Conservation (phyloP, 805 yeast species). For the Saccharomyces mikatae region DNA sequence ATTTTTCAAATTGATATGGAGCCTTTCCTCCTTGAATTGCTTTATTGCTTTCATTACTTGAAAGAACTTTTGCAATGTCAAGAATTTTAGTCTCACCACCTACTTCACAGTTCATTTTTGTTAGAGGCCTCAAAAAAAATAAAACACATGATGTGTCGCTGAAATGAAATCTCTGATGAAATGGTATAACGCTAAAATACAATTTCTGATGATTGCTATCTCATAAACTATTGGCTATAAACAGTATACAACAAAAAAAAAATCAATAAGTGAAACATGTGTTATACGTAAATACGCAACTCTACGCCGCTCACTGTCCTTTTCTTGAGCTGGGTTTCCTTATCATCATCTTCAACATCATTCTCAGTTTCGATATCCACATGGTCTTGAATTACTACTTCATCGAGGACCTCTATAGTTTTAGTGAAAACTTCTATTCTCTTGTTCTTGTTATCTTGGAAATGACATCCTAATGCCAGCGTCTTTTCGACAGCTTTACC, state of each 20-base stretch:
- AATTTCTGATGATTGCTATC: neutral
- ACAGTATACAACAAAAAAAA: neutral
- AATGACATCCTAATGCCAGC: constrained; percentile 53
- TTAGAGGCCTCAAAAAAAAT: neutral
- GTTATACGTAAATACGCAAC: constrained; percentile 30
- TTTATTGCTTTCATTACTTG: neutral
- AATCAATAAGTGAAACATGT: neutral
- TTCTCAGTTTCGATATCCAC: constrained; percentile 25
- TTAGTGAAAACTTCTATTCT: constrained; percentile 56
- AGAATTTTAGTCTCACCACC: neutral
- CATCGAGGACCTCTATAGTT: constrained; percentile 66
- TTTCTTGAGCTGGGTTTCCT: constrained; percentile 27
- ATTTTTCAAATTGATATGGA: neutral
- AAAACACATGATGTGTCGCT: neutral
- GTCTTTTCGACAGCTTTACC: constrained; percentile 64
- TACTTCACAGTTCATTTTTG: neutral
- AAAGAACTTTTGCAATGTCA: neutral
- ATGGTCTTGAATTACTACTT: constrained; percentile 34
- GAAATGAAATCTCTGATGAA: neutral
- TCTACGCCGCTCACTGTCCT: constrained; percentile 39
- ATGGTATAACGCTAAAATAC: neutral
- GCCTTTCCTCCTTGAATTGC: neutral
- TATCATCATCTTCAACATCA: constrained; percentile 26
- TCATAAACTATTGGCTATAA: neutral
- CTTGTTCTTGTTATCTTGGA: constrained; percentile 42